Evolutionary conservation across 345 rosid species (phyloP).

Genomic region (Pistacia atlantica): DNA sequence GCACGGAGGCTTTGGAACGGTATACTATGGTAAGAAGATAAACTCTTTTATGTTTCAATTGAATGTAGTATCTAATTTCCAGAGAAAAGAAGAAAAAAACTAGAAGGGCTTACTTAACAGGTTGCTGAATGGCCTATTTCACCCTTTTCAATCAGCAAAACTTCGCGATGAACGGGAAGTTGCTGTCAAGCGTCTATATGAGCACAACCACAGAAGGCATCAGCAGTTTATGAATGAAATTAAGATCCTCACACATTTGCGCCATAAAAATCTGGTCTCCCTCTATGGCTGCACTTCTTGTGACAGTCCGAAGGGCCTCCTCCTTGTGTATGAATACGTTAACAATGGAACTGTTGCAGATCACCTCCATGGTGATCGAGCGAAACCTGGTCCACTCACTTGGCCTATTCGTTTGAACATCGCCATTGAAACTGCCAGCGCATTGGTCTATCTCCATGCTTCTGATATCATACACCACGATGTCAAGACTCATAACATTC

Average conservation of each 20-base stretch:
- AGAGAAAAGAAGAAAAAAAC: slow-evolving; percentile 7
- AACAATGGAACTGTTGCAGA: background rate
- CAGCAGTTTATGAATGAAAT: no score
- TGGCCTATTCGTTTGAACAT: slow-evolving; percentile 62
- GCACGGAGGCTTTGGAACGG: slow-evolving; percentile 79
- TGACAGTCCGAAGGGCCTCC: no score
- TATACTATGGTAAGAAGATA: slow-evolving; percentile 54
- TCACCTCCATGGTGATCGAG: slow-evolving; percentile 37
- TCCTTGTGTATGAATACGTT: no score
- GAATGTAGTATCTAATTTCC: slow-evolving; percentile 31
- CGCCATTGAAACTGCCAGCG: slow-evolving; percentile 63
- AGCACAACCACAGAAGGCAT: slow-evolving; percentile 8
- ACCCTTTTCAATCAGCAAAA: slow-evolving; percentile 24
- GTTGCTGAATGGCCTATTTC: slow-evolving; percentile 11
- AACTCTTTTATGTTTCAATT: slow-evolving; percentile 2
- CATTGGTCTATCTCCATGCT: slow-evolving; percentile 9
- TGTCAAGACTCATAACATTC: background rate
- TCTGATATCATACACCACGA: background rate
- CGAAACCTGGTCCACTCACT: slow-evolving; percentile 24
- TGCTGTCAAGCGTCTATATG: slow-evolving; percentile 68
- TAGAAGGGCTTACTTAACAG: background rate
- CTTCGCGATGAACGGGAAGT: slow-evolving; percentile 51
- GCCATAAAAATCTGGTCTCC: slow-evolving; percentile 53
- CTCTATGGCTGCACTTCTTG: slow-evolving; percentile 55
- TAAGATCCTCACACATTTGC: slow-evolving; percentile 26